Conservation (phyloP, 2,329 filamentous ascomycete species). For the Fusarium sulawesiense region DNA sequence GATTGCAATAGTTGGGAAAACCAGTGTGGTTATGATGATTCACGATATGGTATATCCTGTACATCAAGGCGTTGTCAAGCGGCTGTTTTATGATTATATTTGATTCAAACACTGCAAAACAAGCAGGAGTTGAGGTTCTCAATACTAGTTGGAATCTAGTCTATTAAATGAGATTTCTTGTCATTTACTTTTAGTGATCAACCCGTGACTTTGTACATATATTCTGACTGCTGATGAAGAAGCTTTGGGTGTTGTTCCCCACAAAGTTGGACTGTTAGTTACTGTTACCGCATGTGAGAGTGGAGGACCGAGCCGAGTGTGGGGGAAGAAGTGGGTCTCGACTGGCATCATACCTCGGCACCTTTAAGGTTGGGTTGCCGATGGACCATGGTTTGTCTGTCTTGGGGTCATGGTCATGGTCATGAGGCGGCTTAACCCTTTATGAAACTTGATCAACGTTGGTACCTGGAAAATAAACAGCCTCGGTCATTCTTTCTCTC, state of each 20-base stretch:
- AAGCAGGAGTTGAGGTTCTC: neutral
- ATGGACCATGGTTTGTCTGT: neutral
- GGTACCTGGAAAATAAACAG: neutral
- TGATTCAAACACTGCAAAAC: neutral
- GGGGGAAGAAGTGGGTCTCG: constrained; percentile 10
- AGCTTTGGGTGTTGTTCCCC: constrained; percentile 7
- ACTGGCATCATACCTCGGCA: constrained; percentile 38
- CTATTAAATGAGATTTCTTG: neutral
- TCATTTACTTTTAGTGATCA: neutral
- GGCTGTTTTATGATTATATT: neutral
- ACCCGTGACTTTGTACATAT: neutral
- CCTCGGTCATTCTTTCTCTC: constrained; percentile 20
- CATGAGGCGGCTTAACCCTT: neutral
- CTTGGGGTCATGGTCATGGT: neutral
- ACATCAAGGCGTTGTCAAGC: constrained; percentile 28
- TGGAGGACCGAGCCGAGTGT: constrained; percentile 36
- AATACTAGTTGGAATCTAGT: neutral
- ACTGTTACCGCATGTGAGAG: constrained; percentile 34
- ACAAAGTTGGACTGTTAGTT: constrained; percentile 1
- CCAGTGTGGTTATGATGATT: constrained; percentile 9
- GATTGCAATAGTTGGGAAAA: constrained; percentile 3
- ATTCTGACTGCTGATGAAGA: neutral
- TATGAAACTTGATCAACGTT: neutral
- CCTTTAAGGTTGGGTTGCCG: constrained; percentile 1
- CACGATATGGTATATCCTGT: constrained; percentile 26